These are phyloP conservation scores for Leptodontidium sp. DNA, from an alignment of 2,329 filamentous ascomycete species.

Conservation along the genomic window DNA sequence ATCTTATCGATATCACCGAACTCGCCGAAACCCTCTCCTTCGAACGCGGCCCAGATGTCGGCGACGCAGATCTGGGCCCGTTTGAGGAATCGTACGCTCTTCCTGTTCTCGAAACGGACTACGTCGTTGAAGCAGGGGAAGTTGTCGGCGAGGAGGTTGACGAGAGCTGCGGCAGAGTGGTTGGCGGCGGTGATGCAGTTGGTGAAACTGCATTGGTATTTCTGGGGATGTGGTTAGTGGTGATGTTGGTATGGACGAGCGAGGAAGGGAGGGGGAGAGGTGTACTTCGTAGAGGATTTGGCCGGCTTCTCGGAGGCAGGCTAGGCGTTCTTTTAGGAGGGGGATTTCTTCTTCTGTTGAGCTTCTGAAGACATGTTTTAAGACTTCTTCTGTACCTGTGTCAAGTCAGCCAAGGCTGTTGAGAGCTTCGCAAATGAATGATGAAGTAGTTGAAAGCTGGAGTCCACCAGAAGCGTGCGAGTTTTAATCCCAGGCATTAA, in stretches of 20 bases:
- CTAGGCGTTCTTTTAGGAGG: constrained; percentile 77
- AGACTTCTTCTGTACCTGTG: constrained; percentile 67
- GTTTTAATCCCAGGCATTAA: no score
- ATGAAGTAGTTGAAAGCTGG: not conserved
- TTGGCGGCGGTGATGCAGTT: constrained; percentile 78
- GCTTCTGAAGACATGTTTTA: constrained; percentile 84
- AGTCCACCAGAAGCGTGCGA: no score
- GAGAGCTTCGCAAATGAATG: not conserved
- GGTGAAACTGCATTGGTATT: constrained; percentile 77
- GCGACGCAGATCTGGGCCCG: constrained; percentile 95
- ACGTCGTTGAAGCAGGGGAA: constrained; percentile 91
- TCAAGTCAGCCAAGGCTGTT: not conserved
- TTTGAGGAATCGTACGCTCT: constrained; percentile 83
- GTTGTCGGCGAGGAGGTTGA: constrained; percentile 83
- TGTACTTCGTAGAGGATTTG: constrained; percentile 78
- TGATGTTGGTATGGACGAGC: not conserved
- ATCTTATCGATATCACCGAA: constrained; percentile 94
- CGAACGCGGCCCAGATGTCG: constrained; percentile 95
- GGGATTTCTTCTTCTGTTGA: constrained; percentile 88
- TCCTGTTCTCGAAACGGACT: constrained; percentile 74
- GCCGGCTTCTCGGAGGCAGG: constrained; percentile 84
- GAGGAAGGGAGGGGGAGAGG: constrained; percentile 30
- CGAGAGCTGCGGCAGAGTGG: constrained; percentile 81
- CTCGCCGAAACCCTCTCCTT: constrained; percentile 78
- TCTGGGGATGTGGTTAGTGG: constrained; percentile 53